phyloP scores from a whole-genome alignment of 352 stramenopile genomes.

The Globisporangium emineosum region DNA sequence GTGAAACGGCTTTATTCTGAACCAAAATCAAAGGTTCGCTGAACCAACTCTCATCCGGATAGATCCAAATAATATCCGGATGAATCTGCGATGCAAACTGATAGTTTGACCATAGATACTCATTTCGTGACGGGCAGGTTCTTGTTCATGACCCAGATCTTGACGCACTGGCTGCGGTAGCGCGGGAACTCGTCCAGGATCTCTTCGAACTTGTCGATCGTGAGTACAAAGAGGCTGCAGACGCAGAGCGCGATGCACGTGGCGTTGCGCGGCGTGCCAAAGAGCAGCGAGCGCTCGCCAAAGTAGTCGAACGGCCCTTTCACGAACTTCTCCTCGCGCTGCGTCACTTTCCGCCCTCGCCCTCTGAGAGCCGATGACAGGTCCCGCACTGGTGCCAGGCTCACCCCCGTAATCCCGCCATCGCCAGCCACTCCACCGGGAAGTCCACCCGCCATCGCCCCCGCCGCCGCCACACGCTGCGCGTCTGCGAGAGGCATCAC shows the following conservation, averaged over 20 bases:
- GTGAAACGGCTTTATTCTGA: too few species aligned
- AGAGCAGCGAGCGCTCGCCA: conserved; percentile 68
- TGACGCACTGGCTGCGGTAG: conserved; percentile 52
- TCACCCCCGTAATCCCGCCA: background rate
- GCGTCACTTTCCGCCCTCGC: conserved; percentile 10
- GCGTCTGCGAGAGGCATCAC: conserved; percentile 15
- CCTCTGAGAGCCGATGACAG: background rate
- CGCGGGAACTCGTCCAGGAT: conserved; percentile 66
- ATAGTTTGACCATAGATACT: too few species aligned
- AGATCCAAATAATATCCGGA: too few species aligned
- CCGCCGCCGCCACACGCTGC: background rate
- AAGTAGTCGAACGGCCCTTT: conserved; percentile 79
- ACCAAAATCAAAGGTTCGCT: too few species aligned
- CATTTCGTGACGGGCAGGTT: conserved; percentile 1
- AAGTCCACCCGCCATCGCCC: background rate
- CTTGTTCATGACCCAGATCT: conserved; percentile 60
- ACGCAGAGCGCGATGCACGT: conserved; percentile 67
- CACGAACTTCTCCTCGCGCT: conserved; percentile 60
- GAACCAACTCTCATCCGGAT: too few species aligned
- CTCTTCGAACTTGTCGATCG: conserved; percentile 56
- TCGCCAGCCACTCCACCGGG: background rate
- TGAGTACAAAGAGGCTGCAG: conserved; percentile 70
- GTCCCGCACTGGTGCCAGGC: background rate
- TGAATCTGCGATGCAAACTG: too few species aligned
- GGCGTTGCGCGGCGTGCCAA: conserved; percentile 62